Percentiles rank a stretch among this genome's conserved stretches.
Evolutionary conservation across 257 asterid genomes (phyloP).

Genomic region (Sherardia arvensis): DNA sequence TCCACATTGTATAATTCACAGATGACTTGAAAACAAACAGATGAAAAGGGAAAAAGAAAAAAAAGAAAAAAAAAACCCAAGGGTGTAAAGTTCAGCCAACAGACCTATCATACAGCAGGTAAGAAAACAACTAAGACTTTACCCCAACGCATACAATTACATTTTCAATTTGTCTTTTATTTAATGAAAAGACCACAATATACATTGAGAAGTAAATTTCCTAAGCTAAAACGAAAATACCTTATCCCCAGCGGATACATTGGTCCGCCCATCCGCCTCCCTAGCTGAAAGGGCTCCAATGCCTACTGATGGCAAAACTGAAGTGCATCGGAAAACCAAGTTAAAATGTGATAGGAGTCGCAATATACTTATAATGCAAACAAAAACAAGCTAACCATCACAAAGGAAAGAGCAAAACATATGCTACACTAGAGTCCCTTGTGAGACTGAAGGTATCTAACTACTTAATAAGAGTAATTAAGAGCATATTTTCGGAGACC

Average conservation of each 20-base stretch:
- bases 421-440: not conserved
- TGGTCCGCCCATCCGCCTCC: constrained; percentile 96
- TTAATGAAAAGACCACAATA: too few relatives aligned
- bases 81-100: not conserved
- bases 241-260: constrained; percentile 80
- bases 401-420: not conserved
- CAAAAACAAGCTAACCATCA: not conserved
- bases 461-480: too few relatives aligned
- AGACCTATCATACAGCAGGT: not conserved
- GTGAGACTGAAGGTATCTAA: not conserved
- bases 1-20: not conserved
- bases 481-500: not conserved
- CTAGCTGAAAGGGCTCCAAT: constrained; percentile 94
- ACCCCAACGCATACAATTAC: not conserved
- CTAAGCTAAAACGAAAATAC: constrained; percentile 21
- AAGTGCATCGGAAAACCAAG: constrained; percentile 13
- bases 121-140: not conserved
- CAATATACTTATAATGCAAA: not conserved
- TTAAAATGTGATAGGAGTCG: not conserved
- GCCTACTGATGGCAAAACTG: constrained; percentile 88
- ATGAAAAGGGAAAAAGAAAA: not conserved
- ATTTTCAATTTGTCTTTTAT: too few relatives aligned
- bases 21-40: not conserved
- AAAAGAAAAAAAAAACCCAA: not conserved
- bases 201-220: too few relatives aligned